Evolutionary conservation across 768 basidiomycete species (phyloP), one percentile per base, ranked within the genome.

Genomic region (Plicaturopsis crispa): DNA sequence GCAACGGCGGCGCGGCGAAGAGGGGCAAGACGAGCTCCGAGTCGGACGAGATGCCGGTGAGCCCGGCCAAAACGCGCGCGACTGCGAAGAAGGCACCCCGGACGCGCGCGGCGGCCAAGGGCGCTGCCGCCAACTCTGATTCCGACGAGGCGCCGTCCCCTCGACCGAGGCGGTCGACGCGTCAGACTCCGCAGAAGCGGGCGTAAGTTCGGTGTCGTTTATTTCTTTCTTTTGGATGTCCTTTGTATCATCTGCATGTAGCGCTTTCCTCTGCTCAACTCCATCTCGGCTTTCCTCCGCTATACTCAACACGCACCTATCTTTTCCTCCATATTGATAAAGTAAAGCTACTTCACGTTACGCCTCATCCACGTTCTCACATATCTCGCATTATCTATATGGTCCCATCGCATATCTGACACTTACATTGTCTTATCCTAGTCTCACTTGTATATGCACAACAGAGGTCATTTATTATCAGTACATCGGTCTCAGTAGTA

Each of bases 121-220:
- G 14, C 10, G 26, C 26, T 28, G 26, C 10, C 26, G 26, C 26
- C 8, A 14, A 14, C 14, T 14, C 26, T n/a, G n/a, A n/a, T 8
- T 28, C 26, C 1, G 46, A 49, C n/a, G 55, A 50, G 28, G 49
- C 46, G 13, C 43, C 53, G 6, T 41, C 54, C 2, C 41, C 34
- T 20, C 48, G 42, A 14, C 57, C 56, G 3, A 53, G 66, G 38
- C 54, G 66, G 28, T 62, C 66, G 12, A 31, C 51, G 16, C 64
- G 65, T 21, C 49, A 56, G 14, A 33, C 55, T 2, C 57, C 61
- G 13, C 55, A 58, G 48, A 67, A 61, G 44, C n/a, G n/a, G 49
- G 43, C 19, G 50, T 48, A 31, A 50, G 53, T 31, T 48, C 47
- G 22, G 23, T 26, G 20, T 54, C 35, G 44, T 42, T 49, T 49